A percentile compares a stretch with the other conserved stretches of the same genome.
phyloP scores from a whole-genome alignment of 495 filamentous ascomycete species.

The Chlorociboria aeruginascens region DNA sequence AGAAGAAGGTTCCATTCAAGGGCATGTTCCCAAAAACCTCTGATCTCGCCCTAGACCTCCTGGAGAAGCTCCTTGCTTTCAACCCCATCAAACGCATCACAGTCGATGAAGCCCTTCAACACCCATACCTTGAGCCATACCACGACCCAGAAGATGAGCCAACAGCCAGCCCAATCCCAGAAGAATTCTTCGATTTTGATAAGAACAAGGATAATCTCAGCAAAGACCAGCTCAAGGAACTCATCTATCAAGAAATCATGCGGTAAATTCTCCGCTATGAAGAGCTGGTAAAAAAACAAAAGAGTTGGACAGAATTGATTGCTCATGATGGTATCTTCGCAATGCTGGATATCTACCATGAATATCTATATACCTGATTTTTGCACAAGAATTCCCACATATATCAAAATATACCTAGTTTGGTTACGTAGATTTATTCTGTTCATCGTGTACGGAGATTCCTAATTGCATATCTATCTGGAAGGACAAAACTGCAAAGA shows the following conservation, averaged over 20 bases:
- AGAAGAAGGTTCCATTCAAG: slow-evolving; percentile 99
- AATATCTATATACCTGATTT: background rate
- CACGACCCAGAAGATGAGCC: slow-evolving; percentile 99
- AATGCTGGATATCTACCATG: background rate
- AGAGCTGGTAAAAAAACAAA: background rate
- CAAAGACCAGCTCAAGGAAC: slow-evolving; percentile 94
- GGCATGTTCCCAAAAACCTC: slow-evolving; percentile 96
- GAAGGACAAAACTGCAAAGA: background rate
- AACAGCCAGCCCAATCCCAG: slow-evolving; percentile 88
- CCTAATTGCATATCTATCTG: background rate
- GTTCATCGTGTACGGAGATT: background rate
- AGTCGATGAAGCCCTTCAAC: slow-evolving; percentile 92
- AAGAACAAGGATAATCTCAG: slow-evolving; percentile 98
- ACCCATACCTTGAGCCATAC: slow-evolving; percentile 97
- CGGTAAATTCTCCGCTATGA: slow-evolving; percentile 42
- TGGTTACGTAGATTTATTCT: too few relatives aligned
- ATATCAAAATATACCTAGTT: too few relatives aligned
- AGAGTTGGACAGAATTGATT: background rate
- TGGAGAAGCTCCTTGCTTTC: slow-evolving; percentile 94
- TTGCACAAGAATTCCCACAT: background rate
- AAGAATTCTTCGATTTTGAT: slow-evolving; percentile 99
- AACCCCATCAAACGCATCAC: slow-evolving; percentile 98
- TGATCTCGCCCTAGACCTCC: slow-evolving; percentile 80
- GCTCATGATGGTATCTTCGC: background rate
- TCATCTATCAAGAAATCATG: slow-evolving; percentile 99